Evolutionary conservation across 371 early-diverging fungal genomes (phyloP), one percentile per base, ranked within the genome.

Genomic region (Cladochytrium tenue): DNA sequence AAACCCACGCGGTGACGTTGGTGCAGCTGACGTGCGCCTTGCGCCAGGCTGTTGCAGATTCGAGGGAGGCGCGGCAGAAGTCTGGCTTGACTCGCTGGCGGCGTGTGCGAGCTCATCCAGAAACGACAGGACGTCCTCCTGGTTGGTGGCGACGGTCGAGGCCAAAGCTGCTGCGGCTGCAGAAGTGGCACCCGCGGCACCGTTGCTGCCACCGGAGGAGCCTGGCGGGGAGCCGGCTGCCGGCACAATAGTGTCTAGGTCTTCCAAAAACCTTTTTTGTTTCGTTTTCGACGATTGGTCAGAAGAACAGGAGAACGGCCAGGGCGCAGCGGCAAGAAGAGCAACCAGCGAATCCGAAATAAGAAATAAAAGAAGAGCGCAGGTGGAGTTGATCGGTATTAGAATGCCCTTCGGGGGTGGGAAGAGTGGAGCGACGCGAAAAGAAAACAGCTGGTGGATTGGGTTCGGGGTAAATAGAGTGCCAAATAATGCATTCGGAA

Each of bases 71-170:
- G n/a, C 7, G 10, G 27, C 53, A 7, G 53, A 26, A 5, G 53
- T 5, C 7, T 10, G 26, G 15, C 20, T 13, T 25, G 27, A 53
- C 5, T 26, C 3, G 10, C 5, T 32, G 17, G 53, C 26, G 17
- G 58, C 2, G 17, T 55, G 20, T 15, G 60, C 61, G 34, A 70
- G 63, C 25, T 70, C 66, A 51, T 70, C 71, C 50, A 70, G 53
- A 43, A 70, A 70, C 51, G 71, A 70, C n/a, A 70, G 66, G 32
- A 70, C 71, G n/a, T 66, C 71, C 10, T 52, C 51, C 17, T 13
- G 23, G 26, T 15, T 25, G 3, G 25, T 32, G 13, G 52, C 35
- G 15, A 15, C 17, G 25, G 35, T 32, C 25, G 57, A 5, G 28
- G 56, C 20, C 23, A 43, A 34, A 23, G 53, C 28, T 20, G 58